Evolutionary conservation across 2,329 filamentous ascomycete genomes (phyloP).

Genomic region (Exophiala lecanii-corni): DNA sequence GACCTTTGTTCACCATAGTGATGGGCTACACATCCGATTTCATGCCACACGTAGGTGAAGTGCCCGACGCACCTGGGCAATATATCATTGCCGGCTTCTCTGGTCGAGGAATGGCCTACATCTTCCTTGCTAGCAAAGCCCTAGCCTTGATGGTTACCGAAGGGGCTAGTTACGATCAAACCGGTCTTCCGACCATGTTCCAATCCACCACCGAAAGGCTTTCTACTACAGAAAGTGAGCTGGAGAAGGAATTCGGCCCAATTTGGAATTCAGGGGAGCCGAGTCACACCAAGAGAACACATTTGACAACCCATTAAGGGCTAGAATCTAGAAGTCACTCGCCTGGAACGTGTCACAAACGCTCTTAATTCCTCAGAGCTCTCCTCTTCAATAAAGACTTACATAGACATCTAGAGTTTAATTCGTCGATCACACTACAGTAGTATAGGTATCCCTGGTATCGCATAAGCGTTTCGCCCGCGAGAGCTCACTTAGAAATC

Average conservation of each 20-base stretch:
- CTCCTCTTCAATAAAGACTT: no score
- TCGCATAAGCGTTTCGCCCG: no score
- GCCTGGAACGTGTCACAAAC: no score
- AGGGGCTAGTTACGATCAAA: slow-evolving; percentile 28
- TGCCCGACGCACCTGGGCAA: slow-evolving; percentile 42
- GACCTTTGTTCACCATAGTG: slow-evolving; percentile 29
- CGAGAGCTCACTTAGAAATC: no score
- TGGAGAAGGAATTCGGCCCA: not conserved
- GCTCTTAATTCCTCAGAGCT: no score
- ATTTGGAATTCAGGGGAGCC: not conserved
- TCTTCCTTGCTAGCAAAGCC: slow-evolving; percentile 46
- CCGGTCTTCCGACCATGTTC: slow-evolving; percentile 32
- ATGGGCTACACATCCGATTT: slow-evolving; percentile 50
- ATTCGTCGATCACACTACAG: no score
- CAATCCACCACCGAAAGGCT: slow-evolving; percentile 28
- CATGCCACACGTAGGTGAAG: slow-evolving; percentile 48
- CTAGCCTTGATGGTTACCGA: slow-evolving; percentile 52
- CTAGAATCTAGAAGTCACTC: no score
- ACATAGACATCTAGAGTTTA: no score
- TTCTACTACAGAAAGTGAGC: not conserved
- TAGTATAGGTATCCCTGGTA: no score
- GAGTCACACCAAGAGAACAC: no score
- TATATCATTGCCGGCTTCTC: slow-evolving; percentile 59
- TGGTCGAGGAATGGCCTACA: slow-evolving; percentile 62
- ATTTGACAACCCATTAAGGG: no score